These are phyloP conservation scores for Cercospora nicotianae DNA, from an alignment of 2,329 filamentous ascomycete genomes.

Conservation along the genomic window DNA sequence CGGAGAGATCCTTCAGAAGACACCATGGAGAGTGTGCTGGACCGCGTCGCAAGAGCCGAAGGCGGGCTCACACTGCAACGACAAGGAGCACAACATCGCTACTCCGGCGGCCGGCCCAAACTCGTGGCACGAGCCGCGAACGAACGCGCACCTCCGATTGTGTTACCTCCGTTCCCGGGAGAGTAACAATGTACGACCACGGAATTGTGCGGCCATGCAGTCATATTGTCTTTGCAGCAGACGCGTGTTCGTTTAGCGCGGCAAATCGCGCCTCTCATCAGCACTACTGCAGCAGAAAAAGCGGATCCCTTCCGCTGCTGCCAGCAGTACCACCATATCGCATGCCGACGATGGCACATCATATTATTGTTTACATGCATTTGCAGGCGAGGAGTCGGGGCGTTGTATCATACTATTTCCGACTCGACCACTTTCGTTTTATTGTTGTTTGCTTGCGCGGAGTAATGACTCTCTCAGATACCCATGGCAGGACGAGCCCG, in stretches of 20 bases:
- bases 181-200: conserved; percentile 8
- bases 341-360: background rate
- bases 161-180: conserved; percentile 36
- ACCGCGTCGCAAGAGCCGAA: conserved; percentile 11
- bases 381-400: background rate
- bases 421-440: background rate
- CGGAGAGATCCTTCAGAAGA: conserved; percentile 11
- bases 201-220: background rate
- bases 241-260: background rate
- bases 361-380: background rate
- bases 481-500: background rate
- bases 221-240: background rate
- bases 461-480: conserved; percentile 1
- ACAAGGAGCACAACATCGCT: conserved; percentile 19
- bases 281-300: background rate
- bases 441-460: background rate
- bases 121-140: conserved; percentile 37
- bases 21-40: conserved; percentile 17
- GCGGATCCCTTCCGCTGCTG: background rate
- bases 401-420: background rate
- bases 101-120: conserved; percentile 27
- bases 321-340: background rate
- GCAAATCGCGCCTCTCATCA: background rate
- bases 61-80: conserved; percentile 9
- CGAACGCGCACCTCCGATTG: conserved; percentile 36